These are phyloP conservation scores for Citrus trifoliata DNA, from an alignment of 345 rosid species.

Conservation along the genomic window DNA sequence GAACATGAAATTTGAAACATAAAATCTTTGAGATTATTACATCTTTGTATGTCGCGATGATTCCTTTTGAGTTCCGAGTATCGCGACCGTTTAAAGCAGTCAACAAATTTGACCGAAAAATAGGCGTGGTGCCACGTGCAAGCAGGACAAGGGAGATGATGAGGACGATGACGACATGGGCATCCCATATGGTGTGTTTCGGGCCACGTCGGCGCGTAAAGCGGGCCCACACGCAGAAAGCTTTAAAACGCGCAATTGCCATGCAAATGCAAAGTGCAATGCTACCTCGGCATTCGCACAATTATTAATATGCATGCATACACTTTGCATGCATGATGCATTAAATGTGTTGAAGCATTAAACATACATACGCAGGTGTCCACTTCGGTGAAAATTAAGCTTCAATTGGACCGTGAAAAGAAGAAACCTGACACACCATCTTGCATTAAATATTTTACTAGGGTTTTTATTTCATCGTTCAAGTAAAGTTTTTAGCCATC, in stretches of 20 bases:
- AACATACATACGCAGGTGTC: background rate
- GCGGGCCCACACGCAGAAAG: background rate
- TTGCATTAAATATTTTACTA: background rate
- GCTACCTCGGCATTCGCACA: background rate
- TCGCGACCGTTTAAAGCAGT: background rate
- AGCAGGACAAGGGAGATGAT: background rate
- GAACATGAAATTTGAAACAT: background rate
- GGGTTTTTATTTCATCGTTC: background rate
- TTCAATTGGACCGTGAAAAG: background rate
- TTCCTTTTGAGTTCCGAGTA: background rate
- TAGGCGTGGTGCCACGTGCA: conserved; percentile 10
- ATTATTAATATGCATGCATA: too few relatives aligned
- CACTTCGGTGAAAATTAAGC: background rate
- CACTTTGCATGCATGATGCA: background rate
- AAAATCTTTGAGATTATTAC: background rate
- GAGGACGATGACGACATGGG: conserved; percentile 14
- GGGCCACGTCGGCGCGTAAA: conserved; percentile 1
- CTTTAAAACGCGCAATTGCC: background rate
- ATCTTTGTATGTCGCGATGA: background rate
- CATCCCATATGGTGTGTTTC: conserved; percentile 20
- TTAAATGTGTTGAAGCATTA: background rate
- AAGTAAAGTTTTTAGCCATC: background rate
- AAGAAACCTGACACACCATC: background rate
- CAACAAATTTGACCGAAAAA: background rate
- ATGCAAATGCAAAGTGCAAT: too few relatives aligned